Evolutionary conservation across 495 filamentous ascomycete species (phyloP), one percentile per base, ranked within the genome.

Genomic region (Cercophora scortea): DNA sequence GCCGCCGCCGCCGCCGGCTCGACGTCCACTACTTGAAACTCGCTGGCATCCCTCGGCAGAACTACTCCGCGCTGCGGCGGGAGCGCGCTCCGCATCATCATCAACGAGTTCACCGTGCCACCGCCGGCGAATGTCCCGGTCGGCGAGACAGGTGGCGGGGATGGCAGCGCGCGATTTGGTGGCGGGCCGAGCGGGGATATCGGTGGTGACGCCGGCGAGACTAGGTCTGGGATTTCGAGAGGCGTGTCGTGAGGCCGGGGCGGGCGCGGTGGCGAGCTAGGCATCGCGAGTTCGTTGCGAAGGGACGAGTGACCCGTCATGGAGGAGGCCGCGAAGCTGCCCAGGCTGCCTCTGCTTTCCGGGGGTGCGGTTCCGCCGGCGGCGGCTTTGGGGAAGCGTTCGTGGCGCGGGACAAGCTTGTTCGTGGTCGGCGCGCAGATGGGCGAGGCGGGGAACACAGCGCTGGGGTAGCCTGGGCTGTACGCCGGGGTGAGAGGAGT

Each of bases 401-500:
- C 65, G 42, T 61, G 54, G 16, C 59, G 62, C 9, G 63, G 60
- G 12, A 61, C 38, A 6, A 62, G 57, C 38, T 67, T 67, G 49
- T 53, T 74, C 12, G 62, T 64, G 2, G 65, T 62, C 2, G 67
- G 58, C 4, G 61, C 53, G 45, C 57, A 56, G 18, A 67, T 63
- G 3, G 65, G 56, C 0, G 61, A 60, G 5, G 65, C 40, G 7
- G 61, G 55, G 48, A 67, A 67, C 12, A 47, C 19, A 43, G 48
- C 18, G 47, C 48, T 11, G 49, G 47, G 9, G 47, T 17, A 18
- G 36, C 46, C 13, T 10, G 53, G 49, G 47, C 49, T 59, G 55
- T 62, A 63, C 8, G 65, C 61, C 12, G 62, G 59, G 1, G 63
- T 61, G 9, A 66, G 55, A 0, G 61, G 60, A 0, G 64, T 63